phyloP scores from a whole-genome alignment of 441 rosid genomes.

The Populus hybrid region DNA sequence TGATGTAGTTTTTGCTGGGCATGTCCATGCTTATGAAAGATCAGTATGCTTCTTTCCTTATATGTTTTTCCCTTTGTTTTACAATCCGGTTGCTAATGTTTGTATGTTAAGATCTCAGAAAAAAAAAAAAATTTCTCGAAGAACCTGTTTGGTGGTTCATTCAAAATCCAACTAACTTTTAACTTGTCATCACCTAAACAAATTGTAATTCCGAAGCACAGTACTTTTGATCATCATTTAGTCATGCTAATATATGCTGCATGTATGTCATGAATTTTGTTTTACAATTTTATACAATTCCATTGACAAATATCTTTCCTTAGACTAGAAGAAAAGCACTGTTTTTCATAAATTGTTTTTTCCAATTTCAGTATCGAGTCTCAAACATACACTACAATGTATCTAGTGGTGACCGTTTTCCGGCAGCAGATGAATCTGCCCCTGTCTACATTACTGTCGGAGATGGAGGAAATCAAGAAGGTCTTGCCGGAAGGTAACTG shows the following conservation, averaged over 20 bases:
- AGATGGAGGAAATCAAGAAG: constrained; percentile 98
- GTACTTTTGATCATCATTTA: neutral
- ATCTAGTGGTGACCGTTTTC: constrained; percentile 60
- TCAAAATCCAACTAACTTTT: neutral
- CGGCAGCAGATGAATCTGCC: constrained; percentile 71
- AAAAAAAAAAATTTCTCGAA: neutral
- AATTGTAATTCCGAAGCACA: neutral
- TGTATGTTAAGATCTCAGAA: neutral
- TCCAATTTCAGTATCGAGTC: constrained; percentile 61
- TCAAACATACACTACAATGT: constrained; percentile 71
- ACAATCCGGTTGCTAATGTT: neutral
- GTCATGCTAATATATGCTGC: neutral
- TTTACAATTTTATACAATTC: neutral
- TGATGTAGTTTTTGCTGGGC: constrained; percentile 46
- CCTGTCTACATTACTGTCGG: constrained; percentile 91
- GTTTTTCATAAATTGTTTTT: neutral
- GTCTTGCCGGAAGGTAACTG: constrained; percentile 74
- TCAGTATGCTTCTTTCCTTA: constrained; percentile 26
- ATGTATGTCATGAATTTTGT: neutral
- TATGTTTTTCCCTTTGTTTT: neutral
- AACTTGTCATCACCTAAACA: neutral
- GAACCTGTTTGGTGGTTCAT: neutral
- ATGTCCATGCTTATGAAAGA: constrained; percentile 62
- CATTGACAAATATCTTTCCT: neutral
- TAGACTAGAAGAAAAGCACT: neutral